Base-by-base conservation (phyloP, 1,284 basidiomycete genomes). In the Cryptococcus amylolentus region DNA sequence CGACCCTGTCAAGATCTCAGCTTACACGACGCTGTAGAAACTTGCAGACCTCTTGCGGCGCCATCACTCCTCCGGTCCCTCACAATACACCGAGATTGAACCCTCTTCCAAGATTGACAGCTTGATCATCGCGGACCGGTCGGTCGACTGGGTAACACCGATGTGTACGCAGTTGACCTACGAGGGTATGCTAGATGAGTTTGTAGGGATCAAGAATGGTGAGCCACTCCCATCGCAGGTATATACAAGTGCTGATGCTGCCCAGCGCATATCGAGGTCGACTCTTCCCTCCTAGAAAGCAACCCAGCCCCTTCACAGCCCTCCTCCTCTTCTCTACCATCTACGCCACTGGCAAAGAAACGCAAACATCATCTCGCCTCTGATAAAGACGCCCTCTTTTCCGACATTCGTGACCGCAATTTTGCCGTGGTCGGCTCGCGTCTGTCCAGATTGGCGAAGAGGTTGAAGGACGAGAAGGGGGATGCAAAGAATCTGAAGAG, bases 101-200 rank as follows among this genome's bases (percentile, higher is more conserved):
- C 62, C 71, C 16, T 78, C 79, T 0, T 72, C 77, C n/a, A 61
- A 73, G 20, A 83, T 98, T 54, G 96, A 99, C 72, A 87, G 86
- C 20, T 78, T 98, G 56, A 86, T 98, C 63, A 83, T 98, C 43
- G 69, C 98, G 55, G 96, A 99, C 73, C 84, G 96, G 51, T 84
- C 86, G 44, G 86, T 90, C n/a, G 96, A 98, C 73, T 89, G 97
- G 86, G 86, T 96, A 52, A 97, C 95, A 0, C 93, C 95, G 1
- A 81, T 98, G 53, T 85, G 95, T 47, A 98, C 95, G 1, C 95
- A 98, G 70, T 80, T 98, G 54, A 99, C 96, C 0, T 99, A 98
- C 69, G 88, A 97, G 73, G 96, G 96, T 16, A 85, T 99, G 44
- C 82, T 98, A n/a, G 95, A 98, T 69, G 96, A 98, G 73, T 80